Base-by-base conservation (phyloP, 1,284 basidiomycete genomes). In the Ceratorhiza oryzae-sativae region DNA sequence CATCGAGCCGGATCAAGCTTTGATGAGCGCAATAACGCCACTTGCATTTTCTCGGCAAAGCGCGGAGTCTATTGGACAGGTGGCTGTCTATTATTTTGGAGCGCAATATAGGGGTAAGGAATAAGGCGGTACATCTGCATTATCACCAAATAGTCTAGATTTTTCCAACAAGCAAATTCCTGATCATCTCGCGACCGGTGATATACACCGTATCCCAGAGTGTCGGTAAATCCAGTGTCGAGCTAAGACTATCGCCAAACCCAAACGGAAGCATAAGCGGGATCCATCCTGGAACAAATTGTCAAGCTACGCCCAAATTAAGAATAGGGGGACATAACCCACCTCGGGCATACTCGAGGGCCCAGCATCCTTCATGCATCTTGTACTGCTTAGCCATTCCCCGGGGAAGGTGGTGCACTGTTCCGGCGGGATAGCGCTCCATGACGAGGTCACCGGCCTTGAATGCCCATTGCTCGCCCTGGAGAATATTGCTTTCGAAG, bases 301-400 rank as follows among this genome's bases (percentile, higher is more conserved):
- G 65, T 67, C n/a, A 51, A 36, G 32, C 32, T 20, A 18, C 15
- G 23, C 42, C 2, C n/a, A 45, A 51, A 36, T 6, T 10, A 10
- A 23, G 48, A 41, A 41, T 18, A 18, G 9, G 45, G 6, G 32
- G 42, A 25, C 36, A 73, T 18, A 23, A 81, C 84, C 56, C 76
- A 95, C 95, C 97, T 80, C 91, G 83, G 53, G 96, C 97, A 77
- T 97, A 94, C 81, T 99, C 97, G 75, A 99, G 83, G 2, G 97
- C 97, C 82, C 94, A 99, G 79, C 93, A 96, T 12, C 93, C 93
- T 76, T 95, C 88, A 77, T 94, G 93, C 92, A 98, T 97, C 81
- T 94, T 95, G 83, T 99, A 99, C 81, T 99, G 97, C 84, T 97
- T 98, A 68, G 90, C 91, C 0, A 86, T 84, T 6, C 95, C 95